Base-by-base conservation (phyloP, 306 rosid genomes). In the Lathyrus sativus region DNA sequence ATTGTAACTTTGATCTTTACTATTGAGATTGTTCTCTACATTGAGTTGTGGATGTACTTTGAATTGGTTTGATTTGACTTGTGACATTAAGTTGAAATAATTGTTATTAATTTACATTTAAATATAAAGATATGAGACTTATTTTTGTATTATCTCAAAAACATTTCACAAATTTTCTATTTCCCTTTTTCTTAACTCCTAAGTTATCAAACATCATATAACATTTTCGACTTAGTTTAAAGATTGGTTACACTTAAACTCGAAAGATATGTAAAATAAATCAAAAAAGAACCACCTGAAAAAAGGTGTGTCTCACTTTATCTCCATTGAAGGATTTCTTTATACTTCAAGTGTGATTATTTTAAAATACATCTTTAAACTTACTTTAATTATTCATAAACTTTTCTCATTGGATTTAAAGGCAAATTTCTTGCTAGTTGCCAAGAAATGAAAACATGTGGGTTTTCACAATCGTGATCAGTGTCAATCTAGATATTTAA, bases 301-400 rank as follows among this genome's bases (percentile, higher is more conserved):
- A 84, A 83, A 73, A 74, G 76, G 45, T 77, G 67, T 67, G 72
- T 59, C 38, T 72, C 65, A 31, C 78, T 24, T 78, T 72, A 77
- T 78, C 83, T 70, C 74, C 79, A 58, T 71, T 35, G 19, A 57
- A 45, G 60, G 18, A 59, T 73, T 53, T 78, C 62, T 62, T 57
- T 63, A 72, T 35, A 70, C 48, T n/a, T 57, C 73, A 61, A 58
- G 26, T 48, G 50, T 54, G 50, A 74, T 38, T 72, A 49, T 38
- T 35, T 50, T 62, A 38, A 50, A 46, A 41, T 49, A 28, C 62
- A 35, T 39, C 61, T 57, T 69, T 72, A 66, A 49, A 57, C 78
- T 72, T 50, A 22, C 70, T 78, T 72, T 67, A 67, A 73, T 73
- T 56, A 37, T 62, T 64, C 49, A 73, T 17, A 42, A 67, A 35